Evolutionary conservation across 176 grass and related monocot genomes (phyloP).

Genomic region (Olyra latifolia): DNA sequence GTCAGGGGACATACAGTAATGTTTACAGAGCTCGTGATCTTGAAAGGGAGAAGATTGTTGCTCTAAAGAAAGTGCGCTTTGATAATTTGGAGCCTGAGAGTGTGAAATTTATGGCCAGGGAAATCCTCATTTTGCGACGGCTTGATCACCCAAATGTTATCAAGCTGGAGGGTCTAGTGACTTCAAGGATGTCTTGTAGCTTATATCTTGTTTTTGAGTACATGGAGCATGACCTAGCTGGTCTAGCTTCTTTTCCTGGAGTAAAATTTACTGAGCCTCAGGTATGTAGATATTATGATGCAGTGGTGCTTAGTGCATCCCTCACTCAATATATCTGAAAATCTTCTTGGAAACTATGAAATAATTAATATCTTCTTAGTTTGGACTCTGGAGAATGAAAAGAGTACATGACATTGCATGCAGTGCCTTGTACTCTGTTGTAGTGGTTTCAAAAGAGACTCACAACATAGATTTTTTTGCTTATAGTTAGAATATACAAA

Average conservation of each 20-base stretch:
- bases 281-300: constrained; percentile 45
- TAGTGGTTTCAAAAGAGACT: neutral
- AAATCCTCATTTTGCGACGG: constrained; percentile 92
- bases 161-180: constrained; percentile 95
- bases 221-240: constrained; percentile 97
- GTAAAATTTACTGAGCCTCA: constrained; percentile 87
- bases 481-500: constrained; percentile 5
- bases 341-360: neutral
- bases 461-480: neutral
- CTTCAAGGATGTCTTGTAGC: constrained; percentile 98
- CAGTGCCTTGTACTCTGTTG: neutral
- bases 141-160: constrained; percentile 99
- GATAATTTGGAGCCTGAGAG: constrained; percentile 99
- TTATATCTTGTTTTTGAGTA: constrained; percentile 99
- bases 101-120: constrained; percentile 96
- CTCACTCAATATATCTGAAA: constrained; percentile 1
- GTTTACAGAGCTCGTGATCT: constrained; percentile 95
- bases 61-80: constrained; percentile 97
- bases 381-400: neutral
- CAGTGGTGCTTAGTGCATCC: neutral
- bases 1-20: constrained; percentile 97
- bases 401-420: neutral
- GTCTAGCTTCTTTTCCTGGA: constrained; percentile 89
- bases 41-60: constrained; percentile 88
- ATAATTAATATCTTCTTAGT: neutral